These are phyloP conservation scores for Starmerella vaccinii DNA, from an alignment of 805 yeast genomes.

Conservation along the genomic window DNA sequence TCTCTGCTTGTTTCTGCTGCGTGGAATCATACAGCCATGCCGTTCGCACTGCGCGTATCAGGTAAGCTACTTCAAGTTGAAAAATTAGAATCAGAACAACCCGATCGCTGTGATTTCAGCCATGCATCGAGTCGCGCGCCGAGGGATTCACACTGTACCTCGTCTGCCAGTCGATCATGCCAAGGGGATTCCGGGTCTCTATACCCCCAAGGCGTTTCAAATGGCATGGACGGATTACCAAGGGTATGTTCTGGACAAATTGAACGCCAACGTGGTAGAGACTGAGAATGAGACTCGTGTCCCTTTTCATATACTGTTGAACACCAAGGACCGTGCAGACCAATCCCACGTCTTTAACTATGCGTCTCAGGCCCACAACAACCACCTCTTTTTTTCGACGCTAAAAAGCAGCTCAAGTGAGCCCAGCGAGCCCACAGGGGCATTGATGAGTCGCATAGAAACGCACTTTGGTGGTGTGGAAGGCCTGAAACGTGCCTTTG, in stretches of 20 bases:
- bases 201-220: constrained; percentile 54
- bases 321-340: constrained; percentile 56
- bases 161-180: constrained; percentile 35
- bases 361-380: constrained; percentile 87
- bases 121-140: constrained; percentile 8
- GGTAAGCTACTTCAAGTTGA: neutral
- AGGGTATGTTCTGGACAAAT: constrained; percentile 42
- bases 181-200: constrained; percentile 55
- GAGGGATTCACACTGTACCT: constrained; percentile 55
- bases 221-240: constrained; percentile 79
- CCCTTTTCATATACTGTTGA: constrained; percentile 55
- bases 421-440: constrained; percentile 19
- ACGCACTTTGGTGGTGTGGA: constrained; percentile 64
- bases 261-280: constrained; percentile 57
- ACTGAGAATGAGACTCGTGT: constrained; percentile 66
- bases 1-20: no score
- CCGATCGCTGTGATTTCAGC: neutral
- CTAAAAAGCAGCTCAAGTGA: constrained; percentile 38
- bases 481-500: constrained; percentile 61
- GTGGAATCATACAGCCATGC: no score
- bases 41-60: neutral
- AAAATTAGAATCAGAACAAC: neutral
- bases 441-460: constrained; percentile 36
- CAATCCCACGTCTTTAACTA: constrained; percentile 66
- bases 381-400: constrained; percentile 63